phyloP scores from a whole-genome alignment of 2,329 filamentous ascomycete genomes.

The Ascosphaera acerosa region DNA sequence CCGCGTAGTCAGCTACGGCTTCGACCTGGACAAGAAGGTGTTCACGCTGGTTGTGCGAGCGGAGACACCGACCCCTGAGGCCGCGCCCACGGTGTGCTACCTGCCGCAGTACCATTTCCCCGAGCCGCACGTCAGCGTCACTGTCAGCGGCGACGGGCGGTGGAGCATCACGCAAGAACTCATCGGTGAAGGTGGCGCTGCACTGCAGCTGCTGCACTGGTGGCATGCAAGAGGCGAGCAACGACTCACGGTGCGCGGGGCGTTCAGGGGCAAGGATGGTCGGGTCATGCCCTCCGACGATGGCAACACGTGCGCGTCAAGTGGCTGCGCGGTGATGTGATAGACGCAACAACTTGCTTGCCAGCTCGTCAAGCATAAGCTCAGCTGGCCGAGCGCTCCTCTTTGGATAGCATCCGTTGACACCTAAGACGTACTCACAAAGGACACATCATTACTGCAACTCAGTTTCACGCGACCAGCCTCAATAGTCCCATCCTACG shows the following conservation, averaged over 20 bases:
- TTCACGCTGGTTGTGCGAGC: slow-evolving; percentile 50
- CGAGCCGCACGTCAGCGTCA: slow-evolving; percentile 40
- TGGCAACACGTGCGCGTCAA: too few species aligned
- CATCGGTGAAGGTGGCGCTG: slow-evolving; percentile 36
- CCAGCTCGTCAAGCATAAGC: too few species aligned
- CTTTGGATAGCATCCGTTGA: too few species aligned
- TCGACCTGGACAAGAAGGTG: slow-evolving; percentile 54
- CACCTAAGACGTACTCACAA: too few species aligned
- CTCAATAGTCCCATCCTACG: too few species aligned
- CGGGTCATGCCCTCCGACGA: too few species aligned
- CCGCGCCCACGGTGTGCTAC: slow-evolving; percentile 55
- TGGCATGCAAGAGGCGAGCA: slow-evolving; percentile 82
- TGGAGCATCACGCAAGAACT: slow-evolving; percentile 65
- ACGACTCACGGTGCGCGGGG: slow-evolving; percentile 47
- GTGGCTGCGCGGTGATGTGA: too few species aligned
- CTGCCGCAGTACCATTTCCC: slow-evolving; percentile 88
- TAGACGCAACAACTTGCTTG: too few species aligned
- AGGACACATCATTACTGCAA: too few species aligned
- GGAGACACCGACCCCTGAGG: slow-evolving; percentile 31
- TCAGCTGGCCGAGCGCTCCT: too few species aligned
- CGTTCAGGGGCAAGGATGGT: too few species aligned
- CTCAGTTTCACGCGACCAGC: too few species aligned
- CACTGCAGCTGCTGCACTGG: slow-evolving; percentile 61
- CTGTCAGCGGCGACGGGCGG: slow-evolving; percentile 62
- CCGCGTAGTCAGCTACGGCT: slow-evolving; percentile 42